A percentile compares a stretch with the other conserved stretches of the same genome.
phyloP scores from a whole-genome alignment of 1,284 basidiomycete species.

The Naganishia sp. region DNA sequence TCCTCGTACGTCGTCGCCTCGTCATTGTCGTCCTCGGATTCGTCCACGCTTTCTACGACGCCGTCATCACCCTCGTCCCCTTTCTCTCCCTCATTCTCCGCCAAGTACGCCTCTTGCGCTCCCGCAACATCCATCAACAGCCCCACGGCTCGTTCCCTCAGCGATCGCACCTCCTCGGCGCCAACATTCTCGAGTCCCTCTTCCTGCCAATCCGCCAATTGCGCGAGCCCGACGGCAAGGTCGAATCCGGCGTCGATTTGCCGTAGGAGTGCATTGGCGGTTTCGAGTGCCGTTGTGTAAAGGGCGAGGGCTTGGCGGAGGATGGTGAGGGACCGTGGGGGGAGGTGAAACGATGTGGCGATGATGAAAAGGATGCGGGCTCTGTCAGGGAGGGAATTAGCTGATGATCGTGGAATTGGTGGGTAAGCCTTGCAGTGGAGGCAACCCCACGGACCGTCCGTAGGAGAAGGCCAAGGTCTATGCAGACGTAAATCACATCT shows the following conservation, averaged over 20 bases:
- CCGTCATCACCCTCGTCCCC: constrained; percentile 30
- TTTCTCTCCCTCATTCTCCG: constrained; percentile 1
- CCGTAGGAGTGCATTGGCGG: constrained; percentile 41
- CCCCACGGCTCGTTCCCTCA: constrained; percentile 42
- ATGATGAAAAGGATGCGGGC: constrained; percentile 51
- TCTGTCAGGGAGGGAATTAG: constrained; percentile 33
- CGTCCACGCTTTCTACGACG: constrained; percentile 29
- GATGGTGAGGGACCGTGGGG: constrained; percentile 38
- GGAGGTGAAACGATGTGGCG: constrained; percentile 48
- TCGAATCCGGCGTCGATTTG: constrained; percentile 52
- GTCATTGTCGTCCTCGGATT: constrained; percentile 51
- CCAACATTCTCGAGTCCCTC: constrained; percentile 38
- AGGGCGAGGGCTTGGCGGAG: constrained; percentile 44
- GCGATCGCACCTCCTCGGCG: constrained; percentile 34
- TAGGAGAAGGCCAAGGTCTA: too few species aligned
- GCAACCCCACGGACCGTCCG: too few species aligned
- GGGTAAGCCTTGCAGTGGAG: too few species aligned
- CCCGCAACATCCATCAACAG: constrained; percentile 39
- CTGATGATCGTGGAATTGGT: too few species aligned
- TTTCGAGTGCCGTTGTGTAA: constrained; percentile 41
- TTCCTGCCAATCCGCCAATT: constrained; percentile 49
- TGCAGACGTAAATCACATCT: too few species aligned
- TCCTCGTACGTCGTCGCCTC: constrained; percentile 52
- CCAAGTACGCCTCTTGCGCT: constrained; percentile 38
- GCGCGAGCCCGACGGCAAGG: constrained; percentile 45